A percentile compares a stretch with the other conserved stretches of the same genome.
These are phyloP conservation scores for Onygena corvina DNA, from an alignment of 2,329 filamentous ascomycete species.

Conservation along the genomic window DNA sequence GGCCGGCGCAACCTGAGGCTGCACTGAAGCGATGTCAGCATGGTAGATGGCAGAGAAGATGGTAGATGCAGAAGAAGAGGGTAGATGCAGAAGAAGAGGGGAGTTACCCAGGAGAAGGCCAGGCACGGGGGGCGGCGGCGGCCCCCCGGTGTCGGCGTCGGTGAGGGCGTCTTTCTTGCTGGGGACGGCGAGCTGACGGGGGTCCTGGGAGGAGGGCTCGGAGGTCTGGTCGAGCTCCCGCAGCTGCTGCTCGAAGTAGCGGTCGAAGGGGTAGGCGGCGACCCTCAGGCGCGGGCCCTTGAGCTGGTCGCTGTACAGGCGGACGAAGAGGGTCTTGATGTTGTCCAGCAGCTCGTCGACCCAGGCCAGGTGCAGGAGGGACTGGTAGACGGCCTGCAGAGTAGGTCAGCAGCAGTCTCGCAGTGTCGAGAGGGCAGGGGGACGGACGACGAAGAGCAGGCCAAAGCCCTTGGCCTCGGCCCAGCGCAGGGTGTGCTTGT, in stretches of 20 bases:
- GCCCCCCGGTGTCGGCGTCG: conserved; percentile 39
- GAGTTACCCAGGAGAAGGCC: conserved; percentile 38
- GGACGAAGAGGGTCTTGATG: conserved; percentile 80
- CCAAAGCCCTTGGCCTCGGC: conserved; percentile 83
- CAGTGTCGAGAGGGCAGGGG: not conserved
- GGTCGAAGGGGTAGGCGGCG: conserved; percentile 73
- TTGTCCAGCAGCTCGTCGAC: conserved; percentile 94
- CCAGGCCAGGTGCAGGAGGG: conserved; percentile 88
- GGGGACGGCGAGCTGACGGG: conserved; percentile 25
- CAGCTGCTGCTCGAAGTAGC: conserved; percentile 90
- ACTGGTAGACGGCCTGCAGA: conserved; percentile 81
- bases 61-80: not conserved
- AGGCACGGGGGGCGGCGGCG: conserved; percentile 42
- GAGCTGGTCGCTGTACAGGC: conserved; percentile 78
- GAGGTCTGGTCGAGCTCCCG: conserved; percentile 49
- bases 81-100: not conserved
- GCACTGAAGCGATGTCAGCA: conserved; percentile 27
- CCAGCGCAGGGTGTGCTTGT: conserved; percentile 93
- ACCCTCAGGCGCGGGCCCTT: conserved; percentile 67
- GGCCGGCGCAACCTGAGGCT: conserved; percentile 34
- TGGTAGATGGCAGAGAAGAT: not conserved
- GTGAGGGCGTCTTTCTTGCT: conserved; percentile 37
- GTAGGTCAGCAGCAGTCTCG: not conserved
- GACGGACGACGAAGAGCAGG: conserved; percentile 79
- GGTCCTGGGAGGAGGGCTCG: conserved; percentile 36